Conservation (phyloP, 1,284 basidiomycete genomes). For the Chondrostereum purpureum region DNA sequence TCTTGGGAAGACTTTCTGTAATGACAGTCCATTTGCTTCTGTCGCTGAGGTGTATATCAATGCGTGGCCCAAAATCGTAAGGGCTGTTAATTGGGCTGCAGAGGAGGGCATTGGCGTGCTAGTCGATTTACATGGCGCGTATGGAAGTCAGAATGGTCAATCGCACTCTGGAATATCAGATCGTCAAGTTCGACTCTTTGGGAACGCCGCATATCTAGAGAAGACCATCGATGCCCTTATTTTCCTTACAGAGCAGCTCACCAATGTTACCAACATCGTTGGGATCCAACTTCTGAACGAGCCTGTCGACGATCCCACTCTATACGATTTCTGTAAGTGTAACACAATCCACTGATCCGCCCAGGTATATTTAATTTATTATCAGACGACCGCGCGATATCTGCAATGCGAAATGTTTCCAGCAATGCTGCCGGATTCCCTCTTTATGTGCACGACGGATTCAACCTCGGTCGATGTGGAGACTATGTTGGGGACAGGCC, state of each 20-base stretch:
- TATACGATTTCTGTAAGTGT: constrained; percentile 55
- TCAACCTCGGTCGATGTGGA: constrained; percentile 54
- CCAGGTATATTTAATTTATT: constrained; percentile 1
- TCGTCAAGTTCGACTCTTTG: constrained; percentile 51
- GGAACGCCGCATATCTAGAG: constrained; percentile 40
- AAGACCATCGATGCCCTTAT: constrained; percentile 56
- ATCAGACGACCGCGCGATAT: constrained; percentile 46
- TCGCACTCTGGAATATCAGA: constrained; percentile 72
- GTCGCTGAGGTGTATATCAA: constrained; percentile 58
- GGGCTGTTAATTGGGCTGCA: constrained; percentile 65
- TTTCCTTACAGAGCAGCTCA: constrained; percentile 51
- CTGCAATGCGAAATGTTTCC: constrained; percentile 43
- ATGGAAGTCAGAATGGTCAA: constrained; percentile 67
- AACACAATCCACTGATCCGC: constrained; percentile 10
- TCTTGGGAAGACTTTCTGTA: constrained; percentile 25
- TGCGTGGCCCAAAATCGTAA: constrained; percentile 53
- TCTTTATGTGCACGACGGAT: constrained; percentile 73
- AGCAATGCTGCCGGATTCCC: constrained; percentile 46
- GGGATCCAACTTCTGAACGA: constrained; percentile 78
- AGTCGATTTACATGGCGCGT: constrained; percentile 71
- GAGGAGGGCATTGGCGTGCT: constrained; percentile 63
- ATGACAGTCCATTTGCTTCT: constrained; percentile 50
- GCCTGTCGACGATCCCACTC: constrained; percentile 41
- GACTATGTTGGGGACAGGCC: constrained; percentile 45
- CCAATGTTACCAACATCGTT: constrained; percentile 64